Percentiles rank a stretch among this genome's conserved stretches.
These are phyloP conservation scores for Lactifluus volemus DNA, from an alignment of 768 basidiomycete species.

Conservation along the genomic window DNA sequence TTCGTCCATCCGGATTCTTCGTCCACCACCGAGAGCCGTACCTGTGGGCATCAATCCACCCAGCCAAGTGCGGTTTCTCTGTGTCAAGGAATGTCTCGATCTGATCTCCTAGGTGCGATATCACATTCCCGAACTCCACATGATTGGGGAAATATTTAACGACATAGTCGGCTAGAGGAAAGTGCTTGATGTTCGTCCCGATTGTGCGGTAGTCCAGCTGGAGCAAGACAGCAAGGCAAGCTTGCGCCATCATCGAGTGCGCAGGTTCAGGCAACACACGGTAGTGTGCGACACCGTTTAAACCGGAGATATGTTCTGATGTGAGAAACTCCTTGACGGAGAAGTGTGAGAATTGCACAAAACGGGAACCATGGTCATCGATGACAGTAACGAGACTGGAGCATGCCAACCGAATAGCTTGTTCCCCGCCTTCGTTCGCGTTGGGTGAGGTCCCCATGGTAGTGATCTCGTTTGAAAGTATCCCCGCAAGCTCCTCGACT, in stretches of 20 bases:
- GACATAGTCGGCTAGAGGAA: background rate
- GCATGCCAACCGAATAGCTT: background rate
- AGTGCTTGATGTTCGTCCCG: background rate
- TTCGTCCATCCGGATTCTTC: too few relatives aligned
- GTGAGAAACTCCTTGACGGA: background rate
- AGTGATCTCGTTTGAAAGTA: background rate
- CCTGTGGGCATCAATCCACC: too few relatives aligned
- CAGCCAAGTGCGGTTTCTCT: too few relatives aligned
- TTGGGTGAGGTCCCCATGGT: too few relatives aligned
- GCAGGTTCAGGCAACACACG: background rate
- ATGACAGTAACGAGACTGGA: background rate
- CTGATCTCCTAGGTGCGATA: background rate
- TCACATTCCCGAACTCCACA: background rate
- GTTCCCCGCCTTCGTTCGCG: too few relatives aligned
- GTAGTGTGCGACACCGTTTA: background rate
- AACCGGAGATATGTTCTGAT: background rate
- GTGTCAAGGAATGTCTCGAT: too few relatives aligned
- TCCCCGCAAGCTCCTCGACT: background rate
- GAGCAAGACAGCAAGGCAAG: background rate
- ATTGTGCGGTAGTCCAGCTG: background rate
- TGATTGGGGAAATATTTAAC: background rate
- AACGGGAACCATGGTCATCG: too few relatives aligned
- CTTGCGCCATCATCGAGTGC: background rate
- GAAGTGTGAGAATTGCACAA: background rate
- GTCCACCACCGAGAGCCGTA: too few relatives aligned